Evolutionary conservation across 2,329 filamentous ascomycete species (phyloP), one percentile per base, ranked within the genome.

Genomic region (Fusarium praegraminearum): DNA sequence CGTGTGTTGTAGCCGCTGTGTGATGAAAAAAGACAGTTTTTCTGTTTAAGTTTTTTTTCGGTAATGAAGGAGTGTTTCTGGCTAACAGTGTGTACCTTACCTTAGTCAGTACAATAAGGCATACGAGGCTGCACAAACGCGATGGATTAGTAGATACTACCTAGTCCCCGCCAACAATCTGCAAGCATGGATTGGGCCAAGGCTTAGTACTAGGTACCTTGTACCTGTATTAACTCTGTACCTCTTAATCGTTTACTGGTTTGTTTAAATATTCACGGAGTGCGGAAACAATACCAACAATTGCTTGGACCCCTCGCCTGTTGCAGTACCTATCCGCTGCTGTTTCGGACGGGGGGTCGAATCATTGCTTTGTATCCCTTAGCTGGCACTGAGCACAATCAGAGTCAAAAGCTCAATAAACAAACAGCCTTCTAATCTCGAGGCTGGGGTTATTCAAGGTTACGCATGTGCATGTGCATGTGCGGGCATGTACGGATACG

Each of bases 61-160:
- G 53, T 26, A 50, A 63, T 47, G 57, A 45, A 53, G 40, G 40
- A 67, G 44, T 41, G 56, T 40, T 69, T 69, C 52, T 57, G 63
- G 44, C 58, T 62, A 59, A 61, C 12, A 20, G 36, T 20, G 18
- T 16, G 35, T 20, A 13, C 36, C 11, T 36, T 43, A 43, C 13
- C 20, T 41, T 22, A 10, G 43, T 18, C 30, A 16, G 43, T 46
- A 36, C 43, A 56, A 47, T 57, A 41, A 71, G 68, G 68, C 68
- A 57, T 65, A 57, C 61, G 57, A 71, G 68, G 68, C 68, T 71
- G 68, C 68, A 71, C 56, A 59, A 71, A 71, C 68, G 68, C 53
- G 65, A 54, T 69, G 49, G 68, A 71, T 68, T 22, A 22, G 20
- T 22, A 22, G 20, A 22, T 22, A 22, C 20, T 22, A 22, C 20